These are phyloP conservation scores for Meripilus lineatus DNA, from an alignment of 1,284 basidiomycete species.

Conservation along the genomic window DNA sequence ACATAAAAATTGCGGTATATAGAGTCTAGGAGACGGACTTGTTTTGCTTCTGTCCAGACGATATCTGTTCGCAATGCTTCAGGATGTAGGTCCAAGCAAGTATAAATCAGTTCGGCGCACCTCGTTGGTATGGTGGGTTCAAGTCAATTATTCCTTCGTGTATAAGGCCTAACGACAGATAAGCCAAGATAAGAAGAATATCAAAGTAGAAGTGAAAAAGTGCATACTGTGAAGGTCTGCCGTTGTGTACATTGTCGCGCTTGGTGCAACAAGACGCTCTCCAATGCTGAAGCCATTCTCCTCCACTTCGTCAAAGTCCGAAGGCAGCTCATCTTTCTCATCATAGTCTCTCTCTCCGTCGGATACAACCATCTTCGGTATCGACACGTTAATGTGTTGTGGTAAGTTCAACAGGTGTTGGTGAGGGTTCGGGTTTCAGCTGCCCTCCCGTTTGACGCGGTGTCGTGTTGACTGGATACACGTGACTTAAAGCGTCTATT, in stretches of 20 bases:
- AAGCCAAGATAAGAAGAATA: not conserved
- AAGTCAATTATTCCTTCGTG: slow-evolving; percentile 63
- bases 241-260: slow-evolving; percentile 36
- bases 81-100: not conserved
- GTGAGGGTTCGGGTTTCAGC: too few relatives aligned
- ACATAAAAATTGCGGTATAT: slow-evolving; percentile 72
- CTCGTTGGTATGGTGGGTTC: slow-evolving; percentile 65
- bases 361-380: too few relatives aligned
- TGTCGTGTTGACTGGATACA: too few relatives aligned
- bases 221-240: slow-evolving; percentile 47
- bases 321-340: slow-evolving; percentile 12
- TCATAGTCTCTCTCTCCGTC: too few relatives aligned
- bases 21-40: slow-evolving; percentile 69
- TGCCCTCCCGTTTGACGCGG: too few relatives aligned
- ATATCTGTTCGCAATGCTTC: slow-evolving; percentile 40
- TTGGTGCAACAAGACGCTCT: slow-evolving; percentile 35
- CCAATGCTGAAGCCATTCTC: slow-evolving; percentile 41
- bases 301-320: slow-evolving; percentile 33
- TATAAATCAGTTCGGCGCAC: slow-evolving; percentile 26
- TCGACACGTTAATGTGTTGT: too few relatives aligned
- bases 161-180: slow-evolving; percentile 42
- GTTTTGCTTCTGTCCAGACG: slow-evolving; percentile 69
- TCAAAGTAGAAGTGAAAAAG: not conserved
- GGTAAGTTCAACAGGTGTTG: too few relatives aligned
- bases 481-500: too few relatives aligned